A percentile compares a stretch with the other conserved stretches of the same genome.
Conservation (phyloP, 352 stramenopile genomes). For the Globisporangium nodosum region DNA sequence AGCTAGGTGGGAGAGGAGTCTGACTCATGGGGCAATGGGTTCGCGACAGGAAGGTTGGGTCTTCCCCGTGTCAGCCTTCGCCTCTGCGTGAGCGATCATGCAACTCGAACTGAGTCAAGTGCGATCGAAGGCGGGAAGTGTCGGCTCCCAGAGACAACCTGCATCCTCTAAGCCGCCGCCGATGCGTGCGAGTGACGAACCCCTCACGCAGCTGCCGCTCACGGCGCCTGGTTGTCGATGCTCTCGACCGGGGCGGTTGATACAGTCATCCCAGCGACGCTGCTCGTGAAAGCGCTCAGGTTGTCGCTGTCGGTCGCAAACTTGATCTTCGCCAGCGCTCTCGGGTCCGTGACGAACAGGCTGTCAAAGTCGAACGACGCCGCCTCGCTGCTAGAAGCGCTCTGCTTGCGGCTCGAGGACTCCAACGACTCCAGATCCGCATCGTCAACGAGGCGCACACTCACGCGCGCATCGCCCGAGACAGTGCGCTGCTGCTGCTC, state of each 20-base stretch:
- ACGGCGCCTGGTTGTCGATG: background rate
- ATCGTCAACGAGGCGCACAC: background rate
- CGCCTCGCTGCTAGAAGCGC: background rate
- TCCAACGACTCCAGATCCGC: background rate
- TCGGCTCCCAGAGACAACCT: too few relatives aligned
- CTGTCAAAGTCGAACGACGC: background rate
- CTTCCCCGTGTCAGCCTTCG: too few relatives aligned
- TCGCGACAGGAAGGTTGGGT: too few relatives aligned
- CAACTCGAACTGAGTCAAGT: too few relatives aligned
- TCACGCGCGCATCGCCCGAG: background rate
- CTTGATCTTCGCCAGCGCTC: background rate
- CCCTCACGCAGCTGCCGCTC: background rate
- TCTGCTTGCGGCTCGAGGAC: background rate
- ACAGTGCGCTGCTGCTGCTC: slow-evolving; percentile 4
- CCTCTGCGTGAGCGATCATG: too few relatives aligned
- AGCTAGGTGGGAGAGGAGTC: too few relatives aligned
- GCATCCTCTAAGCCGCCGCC: too few relatives aligned
- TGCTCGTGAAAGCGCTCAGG: background rate
- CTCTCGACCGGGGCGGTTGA: background rate
- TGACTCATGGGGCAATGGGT: too few relatives aligned
- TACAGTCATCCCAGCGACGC: background rate
- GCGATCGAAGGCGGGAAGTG: too few relatives aligned
- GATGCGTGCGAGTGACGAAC: too few relatives aligned
- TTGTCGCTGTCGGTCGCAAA: background rate
- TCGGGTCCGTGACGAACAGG: background rate